A percentile compares a stretch with the other conserved stretches of the same genome.
phyloP scores from a whole-genome alignment of 2,329 filamentous ascomycete genomes.

The Zasmidium cellare region DNA sequence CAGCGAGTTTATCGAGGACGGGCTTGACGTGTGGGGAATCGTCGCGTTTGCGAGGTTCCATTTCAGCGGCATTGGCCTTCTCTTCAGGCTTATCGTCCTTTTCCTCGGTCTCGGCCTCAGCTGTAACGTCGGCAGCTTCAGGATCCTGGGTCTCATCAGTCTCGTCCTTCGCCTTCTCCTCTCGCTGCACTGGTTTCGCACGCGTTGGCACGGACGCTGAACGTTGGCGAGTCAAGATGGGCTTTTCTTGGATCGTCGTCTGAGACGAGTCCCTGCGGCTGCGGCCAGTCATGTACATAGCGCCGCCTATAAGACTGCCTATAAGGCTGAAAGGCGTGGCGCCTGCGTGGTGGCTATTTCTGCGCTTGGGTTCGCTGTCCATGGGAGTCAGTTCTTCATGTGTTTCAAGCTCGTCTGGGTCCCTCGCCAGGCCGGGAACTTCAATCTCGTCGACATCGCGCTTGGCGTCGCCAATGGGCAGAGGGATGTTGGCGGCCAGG shows the following conservation, averaged over 20 bases:
- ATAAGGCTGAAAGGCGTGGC: slow-evolving; percentile 6
- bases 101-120: slow-evolving; percentile 13
- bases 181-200: slow-evolving; percentile 1
- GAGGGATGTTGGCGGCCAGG: slow-evolving; percentile 62
- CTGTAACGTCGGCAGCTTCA: slow-evolving; percentile 3
- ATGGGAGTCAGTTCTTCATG: slow-evolving; percentile 14
- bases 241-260: slow-evolving; percentile 2
- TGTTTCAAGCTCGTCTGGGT: slow-evolving; percentile 58
- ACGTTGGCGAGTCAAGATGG: slow-evolving; percentile 24
- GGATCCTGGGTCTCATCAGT: slow-evolving; percentile 1
- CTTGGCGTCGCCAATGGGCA: slow-evolving; percentile 62
- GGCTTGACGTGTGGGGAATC: slow-evolving; percentile 5
- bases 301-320: not conserved
- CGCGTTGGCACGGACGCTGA: slow-evolving; percentile 27
- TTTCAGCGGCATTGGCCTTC: slow-evolving; percentile 23
- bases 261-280: not conserved
- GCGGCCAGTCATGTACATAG: not conserved
- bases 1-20: slow-evolving; percentile 8
- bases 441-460: slow-evolving; percentile 80
- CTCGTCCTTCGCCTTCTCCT: slow-evolving; percentile 4
- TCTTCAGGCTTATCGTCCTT: slow-evolving; percentile 16
- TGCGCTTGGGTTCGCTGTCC: slow-evolving; percentile 20
- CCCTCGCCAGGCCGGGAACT: slow-evolving; percentile 67
- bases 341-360: slow-evolving; percentile 27
- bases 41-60: slow-evolving; percentile 19